These are phyloP conservation scores for Dictyostelium citrinum DNA, from an alignment of 78 protist genomes.

Conservation along the genomic window DNA sequence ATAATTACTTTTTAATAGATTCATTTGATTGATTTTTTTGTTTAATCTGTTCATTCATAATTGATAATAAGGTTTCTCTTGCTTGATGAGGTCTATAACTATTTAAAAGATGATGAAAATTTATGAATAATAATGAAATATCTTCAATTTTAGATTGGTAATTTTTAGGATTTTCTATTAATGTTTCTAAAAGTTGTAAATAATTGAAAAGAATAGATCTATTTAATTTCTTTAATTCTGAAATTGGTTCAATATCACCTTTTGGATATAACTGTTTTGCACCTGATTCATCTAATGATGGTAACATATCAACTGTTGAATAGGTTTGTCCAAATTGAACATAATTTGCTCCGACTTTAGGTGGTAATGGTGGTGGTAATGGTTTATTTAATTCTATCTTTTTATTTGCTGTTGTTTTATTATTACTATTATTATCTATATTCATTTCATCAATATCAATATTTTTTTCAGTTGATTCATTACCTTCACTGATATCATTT, in stretches of 20 bases:
- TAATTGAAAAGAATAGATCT: slow-evolving; percentile 70
- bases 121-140: slow-evolving; percentile 38
- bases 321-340: slow-evolving; percentile 35
- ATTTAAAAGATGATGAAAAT: slow-evolving; percentile 68
- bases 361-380: slow-evolving; percentile 67
- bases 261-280: slow-evolving; percentile 29
- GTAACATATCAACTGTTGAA: slow-evolving; percentile 60
- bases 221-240: slow-evolving; percentile 49
- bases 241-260: slow-evolving; percentile 54
- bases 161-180: slow-evolving; percentile 41
- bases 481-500: not conserved
- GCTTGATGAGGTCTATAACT: slow-evolving; percentile 77
- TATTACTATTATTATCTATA: not conserved
- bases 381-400: slow-evolving; percentile 3
- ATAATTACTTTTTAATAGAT: slow-evolving; percentile 11
- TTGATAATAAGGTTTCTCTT: slow-evolving; percentile 51
- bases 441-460: not conserved
- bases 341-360: slow-evolving; percentile 34
- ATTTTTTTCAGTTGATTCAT: not conserved
- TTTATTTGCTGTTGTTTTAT: not conserved
- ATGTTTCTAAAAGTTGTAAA: slow-evolving; percentile 42
- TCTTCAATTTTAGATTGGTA: slow-evolving; percentile 44
- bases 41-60: slow-evolving; percentile 64
- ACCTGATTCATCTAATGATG: slow-evolving; percentile 20
- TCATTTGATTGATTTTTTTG: slow-evolving; percentile 26